Conservation (phyloP, 2,329 filamentous ascomycete genomes). For the Leptographium radiaticola region DNA sequence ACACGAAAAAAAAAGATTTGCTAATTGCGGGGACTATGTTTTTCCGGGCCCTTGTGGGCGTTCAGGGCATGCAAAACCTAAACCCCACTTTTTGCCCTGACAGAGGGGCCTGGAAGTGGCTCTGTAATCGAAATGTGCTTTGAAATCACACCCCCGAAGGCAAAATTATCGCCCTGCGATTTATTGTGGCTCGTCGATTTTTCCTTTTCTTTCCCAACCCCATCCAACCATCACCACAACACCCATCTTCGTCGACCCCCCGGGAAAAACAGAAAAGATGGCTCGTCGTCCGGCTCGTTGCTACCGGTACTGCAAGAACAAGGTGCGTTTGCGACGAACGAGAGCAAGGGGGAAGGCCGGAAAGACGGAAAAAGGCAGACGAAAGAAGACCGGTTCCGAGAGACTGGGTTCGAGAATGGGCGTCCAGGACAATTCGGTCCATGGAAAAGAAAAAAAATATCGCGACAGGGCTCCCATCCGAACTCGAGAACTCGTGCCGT, state of each 20-base stretch:
- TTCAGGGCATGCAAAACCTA: slow-evolving; percentile 21
- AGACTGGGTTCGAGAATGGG: background rate
- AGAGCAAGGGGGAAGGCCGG: background rate
- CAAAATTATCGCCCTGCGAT: slow-evolving; percentile 4
- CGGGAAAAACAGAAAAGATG: slow-evolving; percentile 62
- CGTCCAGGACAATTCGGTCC: no score
- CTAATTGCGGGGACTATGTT: slow-evolving; percentile 4
- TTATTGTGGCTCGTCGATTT: slow-evolving; percentile 1
- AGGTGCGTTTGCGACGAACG: slow-evolving; percentile 50
- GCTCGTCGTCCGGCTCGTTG: slow-evolving; percentile 98
- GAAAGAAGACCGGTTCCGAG: background rate
- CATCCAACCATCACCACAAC: slow-evolving; percentile 19
- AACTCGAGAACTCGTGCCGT: background rate
- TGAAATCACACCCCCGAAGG: slow-evolving; percentile 33
- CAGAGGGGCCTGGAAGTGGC: background rate
- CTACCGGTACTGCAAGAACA: slow-evolving; percentile 99
- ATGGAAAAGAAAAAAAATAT: no score
- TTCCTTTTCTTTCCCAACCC: slow-evolving; percentile 21
- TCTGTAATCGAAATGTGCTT: slow-evolving; percentile 26
- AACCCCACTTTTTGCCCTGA: slow-evolving; percentile 15
- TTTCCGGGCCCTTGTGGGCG: slow-evolving; percentile 5
- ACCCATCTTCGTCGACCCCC: slow-evolving; percentile 7
- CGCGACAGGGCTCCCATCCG: no score
- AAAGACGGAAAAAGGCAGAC: background rate
- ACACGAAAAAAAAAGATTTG: background rate